Conservation (phyloP, 768 basidiomycete genomes). For the Mycena galericulata region DNA sequence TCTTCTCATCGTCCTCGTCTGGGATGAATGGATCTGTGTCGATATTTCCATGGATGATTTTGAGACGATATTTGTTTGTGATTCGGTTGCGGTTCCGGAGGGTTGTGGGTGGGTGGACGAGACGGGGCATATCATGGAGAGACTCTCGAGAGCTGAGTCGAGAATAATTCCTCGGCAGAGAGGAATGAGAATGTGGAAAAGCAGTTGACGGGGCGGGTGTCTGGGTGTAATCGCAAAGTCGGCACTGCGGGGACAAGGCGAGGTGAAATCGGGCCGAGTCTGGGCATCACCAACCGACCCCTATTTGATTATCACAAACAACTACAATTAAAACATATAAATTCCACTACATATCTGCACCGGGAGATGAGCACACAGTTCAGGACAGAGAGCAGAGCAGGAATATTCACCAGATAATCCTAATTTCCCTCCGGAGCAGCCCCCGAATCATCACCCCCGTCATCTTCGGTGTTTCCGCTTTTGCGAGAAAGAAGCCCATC, state of each 20-base stretch:
- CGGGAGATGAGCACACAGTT: too few species aligned
- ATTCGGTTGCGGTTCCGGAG: conserved; percentile 91
- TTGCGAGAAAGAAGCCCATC: conserved; percentile 15
- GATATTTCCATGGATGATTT: conserved; percentile 83
- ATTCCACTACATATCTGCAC: too few species aligned
- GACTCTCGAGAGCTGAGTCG: conserved; percentile 46
- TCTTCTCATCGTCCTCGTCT: conserved; percentile 90
- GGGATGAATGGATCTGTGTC: conserved; percentile 84
- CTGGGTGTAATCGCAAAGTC: conserved; percentile 11
- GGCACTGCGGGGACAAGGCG: conserved; percentile 21
- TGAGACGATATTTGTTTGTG: conserved; percentile 93
- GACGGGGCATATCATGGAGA: conserved; percentile 92
- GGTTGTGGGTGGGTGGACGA: conserved; percentile 79
- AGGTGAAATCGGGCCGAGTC: neutral
- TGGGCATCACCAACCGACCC: too few species aligned
- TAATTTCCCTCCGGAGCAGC: neutral
- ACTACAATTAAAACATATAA: too few species aligned
- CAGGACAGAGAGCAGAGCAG: too few species aligned
- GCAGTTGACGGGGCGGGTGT: conserved; percentile 2
- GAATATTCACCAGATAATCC: neutral
- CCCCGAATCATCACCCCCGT: neutral
- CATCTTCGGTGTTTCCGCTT: conserved; percentile 23
- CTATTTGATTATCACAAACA: too few species aligned
- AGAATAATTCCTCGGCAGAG: conserved; percentile 53
- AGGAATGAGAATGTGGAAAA: conserved; percentile 21